Base-by-base conservation (phyloP, 495 filamentous ascomycete genomes). In the Penicillium dipodomyicola region DNA sequence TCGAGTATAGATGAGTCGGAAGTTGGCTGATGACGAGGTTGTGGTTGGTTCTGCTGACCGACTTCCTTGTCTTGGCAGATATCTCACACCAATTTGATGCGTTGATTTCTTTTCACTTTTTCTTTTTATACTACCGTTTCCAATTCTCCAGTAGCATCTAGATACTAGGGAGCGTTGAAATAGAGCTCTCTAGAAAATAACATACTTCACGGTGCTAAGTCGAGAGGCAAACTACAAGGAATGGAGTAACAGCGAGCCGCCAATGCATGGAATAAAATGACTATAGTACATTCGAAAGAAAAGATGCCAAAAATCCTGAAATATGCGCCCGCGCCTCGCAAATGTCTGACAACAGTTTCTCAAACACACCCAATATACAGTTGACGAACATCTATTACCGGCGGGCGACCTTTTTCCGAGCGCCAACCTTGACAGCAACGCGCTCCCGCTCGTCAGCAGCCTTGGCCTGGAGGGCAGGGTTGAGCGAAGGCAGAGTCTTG, bases 251-350 rank as follows among this genome's bases (percentile, higher is more conserved):
- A 68, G 63, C 59, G 61, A 64, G 63, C 60, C 60, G 54, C 64
- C 59, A 63, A 68, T 64, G 57, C 51, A 58, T 65, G 61, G 60
- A 65, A 64, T 56, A 62, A 63, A 60, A 55, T 67, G 64, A 67
- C 54, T 75, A 75, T 73, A 65, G 64, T 75, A 75, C 72, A 75
- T 69, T 67, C 58, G 67, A 63, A 69, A 67, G 60, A 58, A 65
- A 60, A 49, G 54, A 60, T 67, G 62, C 66, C 62, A 63, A 64
- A 64, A 60, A 63, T 62, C 70, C 63, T 57, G 45, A 54, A 63
- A 65, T 60, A 64, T 75, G 67, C 72, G 72, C 72, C 68, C 67
- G 67, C 65, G 65, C 71, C 66, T 68, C 56, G 57, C 64, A 67
- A 68, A 68, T 73, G 66, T 64, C 60, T 67, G 59, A 65, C 54